Base-by-base conservation (phyloP, 345 rosid species). In the Melastoma malabathricum region DNA sequence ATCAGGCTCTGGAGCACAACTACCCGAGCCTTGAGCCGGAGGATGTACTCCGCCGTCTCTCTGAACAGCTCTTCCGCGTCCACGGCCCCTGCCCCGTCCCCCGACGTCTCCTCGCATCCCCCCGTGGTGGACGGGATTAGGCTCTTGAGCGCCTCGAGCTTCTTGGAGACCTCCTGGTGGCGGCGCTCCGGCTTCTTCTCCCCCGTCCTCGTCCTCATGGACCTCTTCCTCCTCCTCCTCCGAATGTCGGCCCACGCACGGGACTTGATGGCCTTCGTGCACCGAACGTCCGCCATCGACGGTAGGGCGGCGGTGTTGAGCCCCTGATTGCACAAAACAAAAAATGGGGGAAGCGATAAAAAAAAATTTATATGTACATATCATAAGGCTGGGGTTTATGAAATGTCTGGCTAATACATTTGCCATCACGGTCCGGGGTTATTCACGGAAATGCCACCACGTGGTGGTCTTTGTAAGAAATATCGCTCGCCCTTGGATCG, bases 11-110 rank as follows among this genome's bases (percentile, higher is more conserved):
- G 87, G 67, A 85, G 64, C 19, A 80, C 46, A 12, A 70, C 54
- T 18, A 78, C 85, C 57, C 77, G 85, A 43, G 72, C 72, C 70
- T 65, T 80, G 68, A 85, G 75, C 34, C 58, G 61, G 9, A 80
- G 50, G 48, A 86, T 86, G 60, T 86, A 86, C 59, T 82, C 80
- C 0, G 90, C 95, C 7, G 90, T 82, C 62, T 76, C 82, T 51
- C 62, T 72, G 60, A 86, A 80, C 74, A 86, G 53, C 60, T 71
- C 74, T 10, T 72, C 75, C 13, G 50, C 50, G 50, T 18, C 50
- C 20, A 47, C 22, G 2, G 75, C 50, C 10, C 13, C 20, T n/a
- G n/a, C n/a, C n/a, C n/a, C n/a, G n/a, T n/a, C n/a, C n/a, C n/a
- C n/a, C n/a, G n/a, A n/a, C 50, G 50, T 18, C 44, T 43, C 18